Evolutionary conservation across 495 filamentous ascomycete genomes (phyloP).

Genomic region (Peziza echinospora): DNA sequence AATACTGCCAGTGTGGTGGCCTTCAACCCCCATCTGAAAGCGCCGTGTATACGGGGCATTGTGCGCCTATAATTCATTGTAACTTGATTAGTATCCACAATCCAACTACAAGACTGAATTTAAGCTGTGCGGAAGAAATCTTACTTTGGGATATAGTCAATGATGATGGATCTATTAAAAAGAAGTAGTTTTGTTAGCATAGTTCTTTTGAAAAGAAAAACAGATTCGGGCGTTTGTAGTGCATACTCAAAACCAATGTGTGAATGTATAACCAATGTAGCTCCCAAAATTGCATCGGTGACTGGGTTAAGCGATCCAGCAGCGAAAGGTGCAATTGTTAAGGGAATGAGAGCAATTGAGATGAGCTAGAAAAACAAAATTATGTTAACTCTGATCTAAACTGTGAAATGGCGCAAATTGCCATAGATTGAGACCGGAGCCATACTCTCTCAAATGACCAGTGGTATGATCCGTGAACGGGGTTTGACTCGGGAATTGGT

Average conservation of each 20-base stretch:
- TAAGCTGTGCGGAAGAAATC: too few species aligned
- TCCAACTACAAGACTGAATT: too few species aligned
- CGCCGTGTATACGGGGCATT: neutral
- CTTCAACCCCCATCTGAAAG: slow-evolving; percentile 46
- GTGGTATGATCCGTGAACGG: slow-evolving; percentile 84
- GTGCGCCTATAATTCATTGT: too few species aligned
- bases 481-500: slow-evolving; percentile 44
- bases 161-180: slow-evolving; percentile 41
- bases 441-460: slow-evolving; percentile 82
- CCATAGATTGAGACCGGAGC: neutral
- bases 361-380: slow-evolving; percentile 34
- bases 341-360: slow-evolving; percentile 54
- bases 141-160: slow-evolving; percentile 69
- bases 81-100: too few species aligned
- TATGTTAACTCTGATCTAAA: too few species aligned
- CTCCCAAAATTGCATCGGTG: slow-evolving; percentile 68
- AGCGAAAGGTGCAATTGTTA: slow-evolving; percentile 80
- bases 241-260: slow-evolving; percentile 79
- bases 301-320: slow-evolving; percentile 74
- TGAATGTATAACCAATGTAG: slow-evolving; percentile 66
- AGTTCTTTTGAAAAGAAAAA: too few species aligned
- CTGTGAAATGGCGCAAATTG: too few species aligned
- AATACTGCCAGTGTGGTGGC: slow-evolving; percentile 57
- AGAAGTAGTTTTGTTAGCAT: too few species aligned
- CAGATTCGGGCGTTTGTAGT: neutral